phyloP scores from a whole-genome alignment of 441 rosid genomes.

The Erodium moschatum region DNA sequence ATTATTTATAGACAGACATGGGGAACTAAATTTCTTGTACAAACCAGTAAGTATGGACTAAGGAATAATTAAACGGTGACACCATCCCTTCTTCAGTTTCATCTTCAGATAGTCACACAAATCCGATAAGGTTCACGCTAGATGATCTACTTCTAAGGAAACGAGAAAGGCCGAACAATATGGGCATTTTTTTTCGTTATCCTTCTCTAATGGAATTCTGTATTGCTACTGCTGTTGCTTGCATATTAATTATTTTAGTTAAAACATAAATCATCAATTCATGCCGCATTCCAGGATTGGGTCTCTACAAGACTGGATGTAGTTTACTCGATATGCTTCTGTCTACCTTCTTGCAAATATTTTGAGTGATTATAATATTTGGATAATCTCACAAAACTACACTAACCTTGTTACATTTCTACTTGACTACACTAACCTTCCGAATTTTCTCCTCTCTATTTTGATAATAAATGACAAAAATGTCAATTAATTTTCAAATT shows the following conservation, averaged over 20 bases:
- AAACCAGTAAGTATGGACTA: neutral
- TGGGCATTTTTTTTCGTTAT: neutral
- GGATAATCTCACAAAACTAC: neutral
- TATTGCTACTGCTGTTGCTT: neutral
- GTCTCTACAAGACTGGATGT: neutral
- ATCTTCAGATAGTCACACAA: neutral
- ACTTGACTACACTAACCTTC: too few species aligned
- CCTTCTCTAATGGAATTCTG: neutral
- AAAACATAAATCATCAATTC: neutral
- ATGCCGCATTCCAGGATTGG: neutral
- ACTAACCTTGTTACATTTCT: too few species aligned
- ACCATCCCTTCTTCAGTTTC: conserved; percentile 1
- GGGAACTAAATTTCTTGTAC: too few species aligned
- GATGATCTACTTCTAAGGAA: neutral
- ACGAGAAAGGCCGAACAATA: neutral
- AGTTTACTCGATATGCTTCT: neutral
- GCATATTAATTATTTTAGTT: conserved; percentile 3
- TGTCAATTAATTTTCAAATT: too few species aligned
- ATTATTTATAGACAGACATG: too few species aligned
- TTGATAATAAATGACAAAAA: too few species aligned
- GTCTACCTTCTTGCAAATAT: neutral
- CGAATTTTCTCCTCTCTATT: too few species aligned
- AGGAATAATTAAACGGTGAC: neutral
- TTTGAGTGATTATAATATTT: neutral
- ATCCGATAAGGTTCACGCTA: neutral